Conservation (phyloP, 148 eudicot genomes). For the Rhododendron mucronatum region DNA sequence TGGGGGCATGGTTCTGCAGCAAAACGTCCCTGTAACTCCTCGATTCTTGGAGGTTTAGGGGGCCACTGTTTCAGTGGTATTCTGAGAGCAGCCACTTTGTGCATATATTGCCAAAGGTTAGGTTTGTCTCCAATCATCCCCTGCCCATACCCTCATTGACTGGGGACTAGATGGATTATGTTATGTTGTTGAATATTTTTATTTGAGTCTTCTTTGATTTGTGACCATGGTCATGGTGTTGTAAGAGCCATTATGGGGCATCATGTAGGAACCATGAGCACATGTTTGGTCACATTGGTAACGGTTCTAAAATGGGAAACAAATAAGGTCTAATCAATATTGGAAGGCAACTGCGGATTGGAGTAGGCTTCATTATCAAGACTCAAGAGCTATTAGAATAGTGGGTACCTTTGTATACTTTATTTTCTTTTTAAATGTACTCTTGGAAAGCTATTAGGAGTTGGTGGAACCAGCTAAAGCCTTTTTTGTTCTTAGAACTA, state of each 20-base stretch:
- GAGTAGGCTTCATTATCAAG: neutral
- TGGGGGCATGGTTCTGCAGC: too few relatives aligned
- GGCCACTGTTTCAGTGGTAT: too few relatives aligned
- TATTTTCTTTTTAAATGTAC: neutral
- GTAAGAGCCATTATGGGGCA: neutral
- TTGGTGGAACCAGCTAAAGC: neutral
- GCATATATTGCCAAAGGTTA: too few relatives aligned
- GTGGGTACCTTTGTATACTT: neutral
- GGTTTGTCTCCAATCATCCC: too few relatives aligned
- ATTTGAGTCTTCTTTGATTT: neutral
- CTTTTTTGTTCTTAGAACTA: neutral
- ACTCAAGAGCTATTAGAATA: neutral
- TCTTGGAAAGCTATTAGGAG: neutral
- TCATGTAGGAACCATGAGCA: slow-evolving; percentile 3
- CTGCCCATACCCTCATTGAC: too few relatives aligned
- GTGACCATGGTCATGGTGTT: neutral
- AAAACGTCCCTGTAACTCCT: too few relatives aligned
- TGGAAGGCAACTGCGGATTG: neutral
- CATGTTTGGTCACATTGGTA: neutral
- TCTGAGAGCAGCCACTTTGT: too few relatives aligned
- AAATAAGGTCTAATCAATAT: neutral
- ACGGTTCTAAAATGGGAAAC: neutral
- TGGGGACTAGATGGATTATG: too few relatives aligned
- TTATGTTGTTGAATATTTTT: neutral
- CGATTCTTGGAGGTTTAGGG: too few relatives aligned